Conservation (phyloP, 2,329 filamentous ascomycete species). For the Penicillium corylophilum region DNA sequence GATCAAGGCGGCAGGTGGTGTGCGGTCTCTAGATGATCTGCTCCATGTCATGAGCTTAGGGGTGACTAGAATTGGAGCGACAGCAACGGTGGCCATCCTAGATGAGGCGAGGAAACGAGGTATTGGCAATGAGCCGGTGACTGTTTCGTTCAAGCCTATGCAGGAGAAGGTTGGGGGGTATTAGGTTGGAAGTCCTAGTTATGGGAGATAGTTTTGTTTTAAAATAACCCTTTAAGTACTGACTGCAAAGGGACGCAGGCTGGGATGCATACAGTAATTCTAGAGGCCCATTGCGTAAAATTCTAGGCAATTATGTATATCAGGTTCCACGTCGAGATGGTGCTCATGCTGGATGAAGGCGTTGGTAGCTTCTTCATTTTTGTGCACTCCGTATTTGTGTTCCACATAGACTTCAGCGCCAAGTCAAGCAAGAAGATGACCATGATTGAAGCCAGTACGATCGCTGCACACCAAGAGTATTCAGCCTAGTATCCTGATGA, state of each 20-base stretch:
- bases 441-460: slow-evolving; percentile 49
- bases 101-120: slow-evolving; percentile 55
- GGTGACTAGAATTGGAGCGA: slow-evolving; percentile 57
- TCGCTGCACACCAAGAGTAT: slow-evolving; percentile 54
- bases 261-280: too few relatives aligned
- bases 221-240: too few relatives aligned
- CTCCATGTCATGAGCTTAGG: slow-evolving; percentile 56
- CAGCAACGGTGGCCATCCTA: slow-evolving; percentile 55
- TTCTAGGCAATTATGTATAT: too few relatives aligned
- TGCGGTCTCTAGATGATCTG: slow-evolving; percentile 58
- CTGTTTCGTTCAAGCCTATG: slow-evolving; percentile 26
- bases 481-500: slow-evolving; percentile 52
- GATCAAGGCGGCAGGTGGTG: slow-evolving; percentile 60
- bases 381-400: slow-evolving; percentile 18
- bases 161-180: slow-evolving; percentile 15
- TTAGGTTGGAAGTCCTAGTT: slow-evolving; percentile 5
- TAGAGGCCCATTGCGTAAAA: too few relatives aligned
- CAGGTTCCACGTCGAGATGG: slow-evolving; percentile 2
- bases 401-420: slow-evolving; percentile 21
- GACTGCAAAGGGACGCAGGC: too few relatives aligned
- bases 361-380: slow-evolving; percentile 9
- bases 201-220: too few relatives aligned
- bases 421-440: slow-evolving; percentile 45
- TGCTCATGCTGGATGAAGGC: slow-evolving; percentile 8
- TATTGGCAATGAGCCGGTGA: slow-evolving; percentile 40